Conservation (phyloP, 306 rosid genomes). For the Cucurbita moschata region DNA sequence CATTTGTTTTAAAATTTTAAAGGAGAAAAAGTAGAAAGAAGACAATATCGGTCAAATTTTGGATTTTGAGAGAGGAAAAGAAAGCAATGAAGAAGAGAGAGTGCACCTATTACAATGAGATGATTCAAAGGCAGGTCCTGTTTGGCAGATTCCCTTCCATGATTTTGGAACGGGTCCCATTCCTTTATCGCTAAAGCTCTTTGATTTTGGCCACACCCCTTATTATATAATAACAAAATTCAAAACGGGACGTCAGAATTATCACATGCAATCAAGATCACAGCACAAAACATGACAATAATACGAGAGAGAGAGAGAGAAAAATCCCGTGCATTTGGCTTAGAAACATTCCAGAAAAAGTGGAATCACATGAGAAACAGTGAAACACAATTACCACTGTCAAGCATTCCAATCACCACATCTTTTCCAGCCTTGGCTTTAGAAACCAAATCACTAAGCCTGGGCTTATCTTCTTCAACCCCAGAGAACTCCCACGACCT, state of each 20-base stretch:
- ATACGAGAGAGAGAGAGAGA: background rate
- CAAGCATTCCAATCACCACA: slow-evolving; percentile 49
- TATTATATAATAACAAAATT: background rate
- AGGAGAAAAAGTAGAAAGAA: too few relatives aligned
- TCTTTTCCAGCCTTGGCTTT: slow-evolving; percentile 11
- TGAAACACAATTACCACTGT: slow-evolving; percentile 29
- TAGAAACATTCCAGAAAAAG: background rate
- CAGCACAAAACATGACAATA: background rate
- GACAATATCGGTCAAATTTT: too few relatives aligned
- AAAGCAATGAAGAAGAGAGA: background rate
- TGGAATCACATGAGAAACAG: slow-evolving; percentile 12
- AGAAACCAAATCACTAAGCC: background rate
- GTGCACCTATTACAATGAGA: slow-evolving; percentile 43
- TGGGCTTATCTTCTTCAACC: background rate
- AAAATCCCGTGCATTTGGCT: background rate
- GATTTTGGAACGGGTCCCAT: slow-evolving; percentile 46
- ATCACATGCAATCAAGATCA: slow-evolving; percentile 1
- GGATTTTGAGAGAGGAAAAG: background rate
- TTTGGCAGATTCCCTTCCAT: slow-evolving; percentile 62
- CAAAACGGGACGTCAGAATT: background rate
- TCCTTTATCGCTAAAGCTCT: slow-evolving; percentile 58
- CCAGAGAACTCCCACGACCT: slow-evolving; percentile 8
- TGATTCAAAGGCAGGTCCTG: slow-evolving; percentile 39
- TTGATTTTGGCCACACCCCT: slow-evolving; percentile 68
- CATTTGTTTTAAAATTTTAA: too few relatives aligned